A percentile compares a stretch with the other conserved stretches of the same genome.
phyloP scores from a whole-genome alignment of 352 stramenopile genomes.

The Pythium myriotylum region DNA sequence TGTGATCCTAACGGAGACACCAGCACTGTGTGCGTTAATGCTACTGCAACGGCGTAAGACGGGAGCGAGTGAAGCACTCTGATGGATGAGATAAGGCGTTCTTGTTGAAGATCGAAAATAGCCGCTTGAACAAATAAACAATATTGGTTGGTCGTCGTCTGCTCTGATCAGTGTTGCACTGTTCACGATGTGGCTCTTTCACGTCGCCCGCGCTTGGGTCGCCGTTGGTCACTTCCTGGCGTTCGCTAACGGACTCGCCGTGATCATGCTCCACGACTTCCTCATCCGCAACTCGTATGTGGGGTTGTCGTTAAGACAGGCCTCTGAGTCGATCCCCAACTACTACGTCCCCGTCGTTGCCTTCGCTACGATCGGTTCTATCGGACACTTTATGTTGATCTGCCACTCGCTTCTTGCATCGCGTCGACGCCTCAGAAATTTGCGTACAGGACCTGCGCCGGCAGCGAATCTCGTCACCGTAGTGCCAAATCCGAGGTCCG shows the following conservation, averaged over 20 bases:
- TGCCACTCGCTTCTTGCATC: background rate
- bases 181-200: background rate
- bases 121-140: too few relatives aligned
- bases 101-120: too few relatives aligned
- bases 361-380: background rate
- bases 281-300: background rate
- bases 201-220: background rate
- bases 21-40: conserved; percentile 7
- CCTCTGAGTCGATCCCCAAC: background rate
- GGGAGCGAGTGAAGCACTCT: background rate
- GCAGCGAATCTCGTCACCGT: too few relatives aligned
- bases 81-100: too few relatives aligned
- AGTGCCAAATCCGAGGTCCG: too few relatives aligned
- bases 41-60: background rate
- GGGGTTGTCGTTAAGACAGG: background rate
- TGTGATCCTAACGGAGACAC: conserved; percentile 14
- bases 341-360: background rate
- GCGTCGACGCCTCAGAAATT: background rate
- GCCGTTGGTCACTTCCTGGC: background rate
- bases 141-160: too few relatives aligned
- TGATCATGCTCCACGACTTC: background rate
- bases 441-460: too few relatives aligned
- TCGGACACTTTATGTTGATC: background rate
- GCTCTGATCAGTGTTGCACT: too few relatives aligned
- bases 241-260: background rate